These are phyloP conservation scores for Picocystis salinarum DNA, from an alignment of 139 green algal species.

Conservation along the genomic window DNA sequence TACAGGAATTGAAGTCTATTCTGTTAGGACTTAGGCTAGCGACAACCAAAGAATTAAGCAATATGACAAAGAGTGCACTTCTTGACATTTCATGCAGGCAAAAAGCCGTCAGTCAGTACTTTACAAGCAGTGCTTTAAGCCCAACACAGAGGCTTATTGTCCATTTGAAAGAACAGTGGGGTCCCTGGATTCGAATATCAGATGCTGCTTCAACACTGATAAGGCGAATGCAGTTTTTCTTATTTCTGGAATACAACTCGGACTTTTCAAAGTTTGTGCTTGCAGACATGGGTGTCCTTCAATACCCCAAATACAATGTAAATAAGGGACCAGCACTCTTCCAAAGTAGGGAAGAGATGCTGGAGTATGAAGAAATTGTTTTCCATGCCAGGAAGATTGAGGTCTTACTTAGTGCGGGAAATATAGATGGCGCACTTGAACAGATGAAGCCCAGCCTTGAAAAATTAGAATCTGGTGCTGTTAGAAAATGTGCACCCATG, in stretches of 20 bases:
- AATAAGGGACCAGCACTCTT: slow-evolving; percentile 29
- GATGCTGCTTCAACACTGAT: slow-evolving; percentile 4
- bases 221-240: slow-evolving; percentile 41
- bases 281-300: slow-evolving; percentile 28
- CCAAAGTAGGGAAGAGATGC: slow-evolving; percentile 21
- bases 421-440: not conserved
- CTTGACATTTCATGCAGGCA: too few relatives aligned
- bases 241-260: slow-evolving; percentile 51
- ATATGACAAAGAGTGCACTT: too few relatives aligned
- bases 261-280: slow-evolving; percentile 44
- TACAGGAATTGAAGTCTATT: too few relatives aligned
- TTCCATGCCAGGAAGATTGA: slow-evolving; percentile 24
- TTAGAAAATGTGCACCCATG: slow-evolving; percentile 12
- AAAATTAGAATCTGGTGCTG: not conserved
- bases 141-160: too few relatives aligned
- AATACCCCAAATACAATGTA: slow-evolving; percentile 45
- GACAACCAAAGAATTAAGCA: too few relatives aligned
- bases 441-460: too few relatives aligned
- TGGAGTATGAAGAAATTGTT: slow-evolving; percentile 53
- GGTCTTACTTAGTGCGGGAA: slow-evolving; percentile 24
- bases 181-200: slow-evolving; percentile 3
- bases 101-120: too few relatives aligned
- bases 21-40: too few relatives aligned
- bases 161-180: too few relatives aligned
- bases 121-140: too few relatives aligned